These are phyloP conservation scores for Populus hybrid DNA, from an alignment of 441 rosid genomes.

Conservation along the genomic window DNA sequence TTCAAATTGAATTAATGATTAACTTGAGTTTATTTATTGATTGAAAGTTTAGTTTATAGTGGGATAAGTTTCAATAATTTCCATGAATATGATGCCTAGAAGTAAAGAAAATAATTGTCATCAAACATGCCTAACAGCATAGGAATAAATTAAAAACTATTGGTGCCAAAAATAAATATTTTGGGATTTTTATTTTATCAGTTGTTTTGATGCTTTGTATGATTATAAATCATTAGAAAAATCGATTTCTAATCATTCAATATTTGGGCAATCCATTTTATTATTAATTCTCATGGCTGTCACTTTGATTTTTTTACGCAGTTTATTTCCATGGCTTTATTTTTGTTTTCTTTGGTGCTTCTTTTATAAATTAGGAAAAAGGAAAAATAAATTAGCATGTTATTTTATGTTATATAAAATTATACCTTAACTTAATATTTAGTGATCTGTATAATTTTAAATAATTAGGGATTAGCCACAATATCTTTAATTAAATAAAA, in stretches of 20 bases:
- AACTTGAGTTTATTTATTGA: no score
- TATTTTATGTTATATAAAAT: no score
- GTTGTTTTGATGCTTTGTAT: background rate
- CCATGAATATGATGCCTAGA: no score
- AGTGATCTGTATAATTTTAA: background rate
- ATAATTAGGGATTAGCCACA: slow-evolving; percentile 4
- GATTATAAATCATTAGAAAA: background rate
- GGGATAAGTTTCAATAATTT: no score
- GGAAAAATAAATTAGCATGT: no score
- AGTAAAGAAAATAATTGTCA: no score
- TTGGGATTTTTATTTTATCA: background rate
- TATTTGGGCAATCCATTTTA: background rate
- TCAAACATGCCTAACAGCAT: no score
- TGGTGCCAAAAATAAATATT: no score
- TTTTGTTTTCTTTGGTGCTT: no score
- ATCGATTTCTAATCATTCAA: background rate
- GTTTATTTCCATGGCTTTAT: background rate
- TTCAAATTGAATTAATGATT: background rate
- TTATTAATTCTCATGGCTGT: background rate
- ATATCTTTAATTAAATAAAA: background rate
- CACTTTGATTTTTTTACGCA: background rate
- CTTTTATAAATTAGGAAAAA: no score
- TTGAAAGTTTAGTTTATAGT: background rate
- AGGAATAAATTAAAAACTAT: no score
- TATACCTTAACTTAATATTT: background rate